These are phyloP conservation scores for Cruciata laevipes DNA, from an alignment of 257 asterid genomes.

Conservation along the genomic window DNA sequence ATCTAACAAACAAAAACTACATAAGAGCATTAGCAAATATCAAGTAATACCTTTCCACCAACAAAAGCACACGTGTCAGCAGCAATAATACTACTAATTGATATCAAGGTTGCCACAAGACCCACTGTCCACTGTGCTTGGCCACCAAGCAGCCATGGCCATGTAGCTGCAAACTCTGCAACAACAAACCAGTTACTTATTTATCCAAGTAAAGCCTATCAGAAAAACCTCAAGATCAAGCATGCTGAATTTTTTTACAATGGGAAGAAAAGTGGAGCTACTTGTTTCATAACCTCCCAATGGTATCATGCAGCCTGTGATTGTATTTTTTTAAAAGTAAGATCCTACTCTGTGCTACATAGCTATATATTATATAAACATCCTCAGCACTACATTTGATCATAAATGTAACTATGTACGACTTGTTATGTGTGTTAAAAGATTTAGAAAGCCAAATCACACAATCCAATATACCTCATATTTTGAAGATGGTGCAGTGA, in stretches of 20 bases:
- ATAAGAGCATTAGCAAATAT: conserved; percentile 1
- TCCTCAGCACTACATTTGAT: neutral
- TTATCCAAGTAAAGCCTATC: conserved; percentile 1
- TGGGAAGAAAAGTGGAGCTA: neutral
- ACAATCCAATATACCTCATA: neutral
- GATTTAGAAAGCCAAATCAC: neutral
- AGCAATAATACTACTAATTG: conserved; percentile 86
- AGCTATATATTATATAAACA: neutral
- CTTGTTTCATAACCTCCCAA: neutral
- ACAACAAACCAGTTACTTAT: conserved; percentile 10
- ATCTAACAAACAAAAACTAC: neutral
- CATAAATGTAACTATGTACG: neutral
- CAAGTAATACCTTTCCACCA: conserved; percentile 73
- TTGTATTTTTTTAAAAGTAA: too few relatives aligned
- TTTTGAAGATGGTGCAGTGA: neutral
- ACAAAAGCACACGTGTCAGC: conserved; percentile 94
- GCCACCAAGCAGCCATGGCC: conserved; percentile 94
- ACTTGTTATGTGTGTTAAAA: neutral
- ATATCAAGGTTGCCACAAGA: conserved; percentile 86
- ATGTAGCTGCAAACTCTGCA: conserved; percentile 59
- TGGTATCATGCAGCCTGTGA: neutral
- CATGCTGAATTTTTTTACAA: neutral
- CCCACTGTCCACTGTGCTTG: conserved; percentile 94
- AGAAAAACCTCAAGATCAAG: conserved; percentile 5
- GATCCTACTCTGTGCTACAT: neutral